phyloP scores from a whole-genome alignment of 768 basidiomycete genomes.

The Coprinopsis marcescibilis region DNA sequence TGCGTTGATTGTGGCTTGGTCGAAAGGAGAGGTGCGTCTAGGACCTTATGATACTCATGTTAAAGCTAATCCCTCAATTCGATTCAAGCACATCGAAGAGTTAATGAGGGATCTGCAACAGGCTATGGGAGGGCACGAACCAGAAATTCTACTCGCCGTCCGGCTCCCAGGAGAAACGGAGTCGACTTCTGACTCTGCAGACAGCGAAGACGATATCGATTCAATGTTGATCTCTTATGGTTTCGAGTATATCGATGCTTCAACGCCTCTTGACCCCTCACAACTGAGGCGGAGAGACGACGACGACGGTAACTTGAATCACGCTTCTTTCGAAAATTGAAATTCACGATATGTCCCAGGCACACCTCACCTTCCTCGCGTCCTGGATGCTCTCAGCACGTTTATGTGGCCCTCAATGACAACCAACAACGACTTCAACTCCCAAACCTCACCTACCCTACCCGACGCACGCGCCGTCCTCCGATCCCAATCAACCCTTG shows the following conservation, averaged over 20 bases:
- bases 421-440: slow-evolving; percentile 26
- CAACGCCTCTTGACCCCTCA: slow-evolving; percentile 14
- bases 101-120: slow-evolving; percentile 45
- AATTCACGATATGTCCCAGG: slow-evolving; percentile 25
- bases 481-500: slow-evolving; percentile 3
- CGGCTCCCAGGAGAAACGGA: slow-evolving; percentile 29
- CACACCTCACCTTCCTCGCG: slow-evolving; percentile 54
- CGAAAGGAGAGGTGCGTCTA: slow-evolving; percentile 51
- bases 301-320: slow-evolving; percentile 19
- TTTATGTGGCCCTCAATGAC: slow-evolving; percentile 87
- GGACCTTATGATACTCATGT: not conserved
- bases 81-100: slow-evolving; percentile 49
- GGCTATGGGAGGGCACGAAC: slow-evolving; percentile 44
- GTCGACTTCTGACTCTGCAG: slow-evolving; percentile 21
- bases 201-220: slow-evolving; percentile 54
- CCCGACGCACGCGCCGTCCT: not conserved
- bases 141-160: slow-evolving; percentile 71
- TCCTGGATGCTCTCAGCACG: slow-evolving; percentile 75
- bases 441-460: slow-evolving; percentile 8
- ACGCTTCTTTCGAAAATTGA: not conserved
- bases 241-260: slow-evolving; percentile 73
- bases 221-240: slow-evolving; percentile 61
- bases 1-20: slow-evolving; percentile 72
- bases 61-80: slow-evolving; percentile 3
- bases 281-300: slow-evolving; percentile 12